Evolutionary conservation across 345 rosid genomes (phyloP).

Genomic region (Eucalyptus sp.): DNA sequence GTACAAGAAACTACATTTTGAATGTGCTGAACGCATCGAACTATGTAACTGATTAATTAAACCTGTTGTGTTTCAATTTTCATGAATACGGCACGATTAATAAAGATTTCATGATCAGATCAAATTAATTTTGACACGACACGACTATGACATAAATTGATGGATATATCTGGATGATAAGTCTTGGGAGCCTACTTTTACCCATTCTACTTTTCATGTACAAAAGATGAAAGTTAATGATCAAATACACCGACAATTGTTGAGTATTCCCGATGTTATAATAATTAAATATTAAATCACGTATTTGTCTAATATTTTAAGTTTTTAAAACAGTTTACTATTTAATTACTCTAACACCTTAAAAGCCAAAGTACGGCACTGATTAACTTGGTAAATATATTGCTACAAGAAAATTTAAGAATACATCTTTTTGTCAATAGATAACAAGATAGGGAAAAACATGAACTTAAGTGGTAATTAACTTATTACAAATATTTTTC

Average conservation of each 20-base stretch:
- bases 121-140: neutral
- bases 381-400: neutral
- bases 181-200: neutral
- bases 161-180: neutral
- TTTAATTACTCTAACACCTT: no score
- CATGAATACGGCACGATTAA: neutral
- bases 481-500: neutral
- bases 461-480: neutral
- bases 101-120: neutral
- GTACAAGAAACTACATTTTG: neutral
- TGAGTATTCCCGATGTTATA: no score
- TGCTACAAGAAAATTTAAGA: neutral
- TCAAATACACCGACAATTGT: neutral
- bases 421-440: neutral
- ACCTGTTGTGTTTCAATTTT: neutral
- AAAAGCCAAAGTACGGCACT: neutral
- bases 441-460: neutral
- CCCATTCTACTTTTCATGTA: neutral
- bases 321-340: no score
- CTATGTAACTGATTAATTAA: neutral
- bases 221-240: neutral
- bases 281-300: no score
- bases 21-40: accelerated
- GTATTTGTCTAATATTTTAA: no score
- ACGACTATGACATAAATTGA: neutral